Conservation (phyloP, 768 basidiomycete species). For the Suillus fuscotomentosus region DNA sequence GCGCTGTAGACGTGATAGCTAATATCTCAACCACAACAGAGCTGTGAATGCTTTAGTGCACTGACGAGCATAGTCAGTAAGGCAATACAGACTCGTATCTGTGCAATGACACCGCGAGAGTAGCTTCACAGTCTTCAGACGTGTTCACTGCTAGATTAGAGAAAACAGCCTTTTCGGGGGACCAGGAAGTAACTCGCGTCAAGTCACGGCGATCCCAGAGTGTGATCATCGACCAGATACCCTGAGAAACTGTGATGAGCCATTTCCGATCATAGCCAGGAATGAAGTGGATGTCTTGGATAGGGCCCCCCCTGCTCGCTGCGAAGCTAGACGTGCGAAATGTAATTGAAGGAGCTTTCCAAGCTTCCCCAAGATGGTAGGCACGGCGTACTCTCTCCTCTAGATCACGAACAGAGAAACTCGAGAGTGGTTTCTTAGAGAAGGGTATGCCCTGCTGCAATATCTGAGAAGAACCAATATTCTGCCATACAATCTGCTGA, state of each 20-base stretch:
- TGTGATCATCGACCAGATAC: constrained; percentile 58
- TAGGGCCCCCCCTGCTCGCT: constrained; percentile 36
- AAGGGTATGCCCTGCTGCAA: constrained; percentile 51
- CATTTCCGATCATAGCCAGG: constrained; percentile 42
- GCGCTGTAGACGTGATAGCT: constrained; percentile 13
- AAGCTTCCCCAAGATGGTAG: constrained; percentile 47
- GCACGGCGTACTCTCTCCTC: constrained; percentile 44
- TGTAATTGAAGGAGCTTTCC: constrained; percentile 33
- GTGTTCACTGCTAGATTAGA: constrained; percentile 51
- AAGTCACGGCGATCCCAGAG: constrained; percentile 47
- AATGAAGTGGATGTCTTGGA: constrained; percentile 55
- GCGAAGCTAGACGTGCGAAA: constrained; percentile 19
- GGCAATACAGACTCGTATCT: constrained; percentile 42
- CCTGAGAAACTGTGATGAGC: constrained; percentile 53
- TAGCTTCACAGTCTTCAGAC: constrained; percentile 42
- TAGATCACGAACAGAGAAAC: constrained; percentile 42
- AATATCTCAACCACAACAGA: constrained; percentile 29
- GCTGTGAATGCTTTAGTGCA: constrained; percentile 19
- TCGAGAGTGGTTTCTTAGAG: constrained; percentile 33
- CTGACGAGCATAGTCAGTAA: constrained; percentile 6
- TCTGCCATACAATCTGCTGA: constrained; percentile 57
- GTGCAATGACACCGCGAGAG: constrained; percentile 50
- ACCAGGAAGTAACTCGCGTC: constrained; percentile 46
- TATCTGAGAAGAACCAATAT: constrained; percentile 44
- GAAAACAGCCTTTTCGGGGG: constrained; percentile 50